These are phyloP conservation scores for Apocynum venetum DNA, from an alignment of 257 asterid genomes.

Conservation along the genomic window DNA sequence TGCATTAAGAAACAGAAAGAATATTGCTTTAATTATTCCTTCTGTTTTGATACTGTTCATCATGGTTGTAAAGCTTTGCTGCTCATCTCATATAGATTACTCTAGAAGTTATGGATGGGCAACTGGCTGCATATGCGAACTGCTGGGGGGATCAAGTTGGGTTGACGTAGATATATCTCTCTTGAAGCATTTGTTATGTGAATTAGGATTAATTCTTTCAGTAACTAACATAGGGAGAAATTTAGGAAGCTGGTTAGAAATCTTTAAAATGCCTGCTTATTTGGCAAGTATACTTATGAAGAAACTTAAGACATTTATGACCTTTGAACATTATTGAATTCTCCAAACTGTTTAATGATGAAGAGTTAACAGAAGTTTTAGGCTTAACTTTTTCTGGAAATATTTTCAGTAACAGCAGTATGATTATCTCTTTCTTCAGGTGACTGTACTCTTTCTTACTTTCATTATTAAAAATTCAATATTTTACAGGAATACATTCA, in stretches of 20 bases:
- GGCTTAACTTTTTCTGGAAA: not conserved
- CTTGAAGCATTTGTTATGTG: not conserved
- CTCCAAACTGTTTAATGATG: not conserved
- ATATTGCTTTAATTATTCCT: not conserved
- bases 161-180: not conserved
- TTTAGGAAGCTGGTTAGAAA: not conserved
- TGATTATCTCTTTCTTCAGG: not conserved
- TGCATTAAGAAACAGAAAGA: not conserved
- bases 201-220: not conserved
- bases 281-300: not conserved
- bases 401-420: not conserved
- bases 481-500: constrained; percentile 79
- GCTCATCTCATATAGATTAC: not conserved
- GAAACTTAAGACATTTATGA: not conserved
- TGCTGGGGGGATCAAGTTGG: not conserved
- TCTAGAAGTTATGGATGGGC: not conserved
- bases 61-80: not conserved
- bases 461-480: constrained; percentile 14
- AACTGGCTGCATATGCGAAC: not conserved
- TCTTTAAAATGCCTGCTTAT: not conserved
- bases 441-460: not conserved
- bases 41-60: not conserved
- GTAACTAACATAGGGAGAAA: not conserved
- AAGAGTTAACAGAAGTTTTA: not conserved
- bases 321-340: not conserved